These are phyloP conservation scores for Fusarium xylarioides DNA, from an alignment of 2,329 filamentous ascomycete genomes.

Conservation along the genomic window DNA sequence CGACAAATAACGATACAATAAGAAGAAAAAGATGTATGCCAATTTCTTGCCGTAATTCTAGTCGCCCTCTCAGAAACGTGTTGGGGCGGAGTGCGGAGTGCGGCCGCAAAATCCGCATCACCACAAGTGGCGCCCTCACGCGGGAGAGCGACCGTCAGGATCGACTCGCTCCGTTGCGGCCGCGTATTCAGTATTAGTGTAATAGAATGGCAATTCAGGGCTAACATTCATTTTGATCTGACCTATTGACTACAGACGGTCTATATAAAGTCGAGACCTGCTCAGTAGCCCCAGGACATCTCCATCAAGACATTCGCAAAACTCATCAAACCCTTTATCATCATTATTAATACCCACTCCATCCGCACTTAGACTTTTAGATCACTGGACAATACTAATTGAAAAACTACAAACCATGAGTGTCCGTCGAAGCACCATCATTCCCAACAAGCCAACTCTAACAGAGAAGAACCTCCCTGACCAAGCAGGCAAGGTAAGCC, in stretches of 20 bases:
- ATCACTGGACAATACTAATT: too few relatives aligned
- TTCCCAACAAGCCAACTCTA: background rate
- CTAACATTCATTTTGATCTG: rapidly evolving
- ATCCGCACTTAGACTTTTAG: too few relatives aligned
- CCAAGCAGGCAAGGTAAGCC: constrained; percentile 45
- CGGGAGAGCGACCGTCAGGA: background rate
- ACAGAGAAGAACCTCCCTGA: background rate
- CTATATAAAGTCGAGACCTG: too few relatives aligned
- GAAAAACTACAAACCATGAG: background rate
- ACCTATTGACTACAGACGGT: background rate
- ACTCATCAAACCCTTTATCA: too few relatives aligned
- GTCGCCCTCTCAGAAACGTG: background rate
- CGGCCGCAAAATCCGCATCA: background rate
- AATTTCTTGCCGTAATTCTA: background rate
- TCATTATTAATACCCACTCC: too few relatives aligned
- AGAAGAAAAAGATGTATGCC: too few relatives aligned
- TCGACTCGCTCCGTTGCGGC: background rate
- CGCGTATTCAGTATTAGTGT: background rate
- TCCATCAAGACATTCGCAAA: background rate
- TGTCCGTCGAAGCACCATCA: background rate
- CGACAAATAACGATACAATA: rapidly evolving
- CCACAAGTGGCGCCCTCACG: rapidly evolving
- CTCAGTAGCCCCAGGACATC: background rate
- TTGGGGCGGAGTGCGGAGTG: background rate
- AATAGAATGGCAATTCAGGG: too few relatives aligned